Conservation (phyloP, 768 basidiomycete species). For the Leccinum incarnatum region DNA sequence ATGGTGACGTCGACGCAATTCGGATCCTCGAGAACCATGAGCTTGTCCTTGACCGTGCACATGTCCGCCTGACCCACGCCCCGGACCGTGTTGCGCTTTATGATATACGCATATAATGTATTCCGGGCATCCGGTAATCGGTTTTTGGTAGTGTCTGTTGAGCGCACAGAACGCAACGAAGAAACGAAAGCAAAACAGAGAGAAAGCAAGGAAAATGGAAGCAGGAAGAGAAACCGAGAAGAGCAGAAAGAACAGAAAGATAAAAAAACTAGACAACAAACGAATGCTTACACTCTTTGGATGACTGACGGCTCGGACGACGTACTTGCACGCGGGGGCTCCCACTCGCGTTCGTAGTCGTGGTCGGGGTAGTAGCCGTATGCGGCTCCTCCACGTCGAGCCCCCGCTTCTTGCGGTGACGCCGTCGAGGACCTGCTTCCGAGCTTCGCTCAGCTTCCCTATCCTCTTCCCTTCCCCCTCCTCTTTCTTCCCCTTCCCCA, state of each 20-base stretch:
- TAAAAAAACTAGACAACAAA: neutral
- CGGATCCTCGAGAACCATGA: slow-evolving; percentile 9
- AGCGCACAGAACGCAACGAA: neutral
- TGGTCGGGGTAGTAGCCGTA: neutral
- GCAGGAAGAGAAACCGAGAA: neutral
- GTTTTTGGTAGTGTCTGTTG: neutral
- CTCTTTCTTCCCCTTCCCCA: slow-evolving; percentile 11
- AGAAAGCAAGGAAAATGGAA: neutral
- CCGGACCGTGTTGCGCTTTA: slow-evolving; percentile 5
- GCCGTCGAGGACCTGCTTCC: slow-evolving; percentile 4
- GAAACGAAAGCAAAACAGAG: neutral
- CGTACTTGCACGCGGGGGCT: neutral
- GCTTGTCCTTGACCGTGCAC: neutral
- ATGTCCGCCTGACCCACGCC: neutral
- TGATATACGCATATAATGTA: neutral
- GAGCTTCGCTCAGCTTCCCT: slow-evolving; percentile 1
- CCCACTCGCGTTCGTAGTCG: neutral
- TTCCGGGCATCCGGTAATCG: neutral
- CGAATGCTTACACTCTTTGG: slow-evolving; percentile 16
- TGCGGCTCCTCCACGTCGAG: slow-evolving; percentile 10
- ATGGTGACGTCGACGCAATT: slow-evolving; percentile 8
- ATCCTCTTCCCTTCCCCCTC: neutral
- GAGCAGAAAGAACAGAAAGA: neutral
- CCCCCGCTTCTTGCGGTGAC: slow-evolving; percentile 18
- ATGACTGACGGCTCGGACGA: neutral